These are phyloP conservation scores for Exophiala bonariae DNA, from an alignment of 2,329 filamentous ascomycete genomes.

Conservation along the genomic window DNA sequence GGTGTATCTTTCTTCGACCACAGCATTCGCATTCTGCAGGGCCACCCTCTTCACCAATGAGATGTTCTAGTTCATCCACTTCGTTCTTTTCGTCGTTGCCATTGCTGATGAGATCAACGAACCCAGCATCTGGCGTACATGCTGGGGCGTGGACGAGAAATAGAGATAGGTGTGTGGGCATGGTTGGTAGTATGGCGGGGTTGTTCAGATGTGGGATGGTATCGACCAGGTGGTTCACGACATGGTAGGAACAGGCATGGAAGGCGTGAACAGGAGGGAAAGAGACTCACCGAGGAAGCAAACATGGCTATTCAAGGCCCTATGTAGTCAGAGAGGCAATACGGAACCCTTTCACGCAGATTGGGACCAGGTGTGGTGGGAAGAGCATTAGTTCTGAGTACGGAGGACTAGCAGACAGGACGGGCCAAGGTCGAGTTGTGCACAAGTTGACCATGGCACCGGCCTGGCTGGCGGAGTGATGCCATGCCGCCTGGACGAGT, in stretches of 20 bases:
- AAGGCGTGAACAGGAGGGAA: slow-evolving; percentile 7
- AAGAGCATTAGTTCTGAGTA: neutral
- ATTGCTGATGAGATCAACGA: slow-evolving; percentile 21
- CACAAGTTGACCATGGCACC: too few relatives aligned
- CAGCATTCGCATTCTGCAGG: slow-evolving; percentile 18
- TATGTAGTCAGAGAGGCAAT: slow-evolving; percentile 18
- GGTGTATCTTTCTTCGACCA: slow-evolving; percentile 21
- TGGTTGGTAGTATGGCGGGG: slow-evolving; percentile 17
- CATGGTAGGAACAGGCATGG: slow-evolving; percentile 8
- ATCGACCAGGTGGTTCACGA: slow-evolving; percentile 9
- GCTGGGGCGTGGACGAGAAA: slow-evolving; percentile 23
- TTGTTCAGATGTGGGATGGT: slow-evolving; percentile 7
- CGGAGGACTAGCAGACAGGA: too few relatives aligned
- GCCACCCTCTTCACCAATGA: slow-evolving; percentile 11
- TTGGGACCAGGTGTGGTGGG: slow-evolving; percentile 11
- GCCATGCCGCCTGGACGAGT: too few relatives aligned
- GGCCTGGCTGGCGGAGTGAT: too few relatives aligned
- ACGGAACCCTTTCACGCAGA: slow-evolving; percentile 13
- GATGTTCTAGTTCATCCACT: slow-evolving; percentile 15
- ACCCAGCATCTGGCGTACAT: slow-evolving; percentile 26
- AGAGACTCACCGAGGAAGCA: slow-evolving; percentile 25
- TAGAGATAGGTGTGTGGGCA: slow-evolving; percentile 21
- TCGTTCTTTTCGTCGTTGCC: slow-evolving; percentile 6
- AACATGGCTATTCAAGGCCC: slow-evolving; percentile 24
- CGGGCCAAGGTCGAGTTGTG: too few relatives aligned